phyloP scores from a whole-genome alignment of 192 early-diverging fungal genomes.

The Geosiphon pyriformis region DNA sequence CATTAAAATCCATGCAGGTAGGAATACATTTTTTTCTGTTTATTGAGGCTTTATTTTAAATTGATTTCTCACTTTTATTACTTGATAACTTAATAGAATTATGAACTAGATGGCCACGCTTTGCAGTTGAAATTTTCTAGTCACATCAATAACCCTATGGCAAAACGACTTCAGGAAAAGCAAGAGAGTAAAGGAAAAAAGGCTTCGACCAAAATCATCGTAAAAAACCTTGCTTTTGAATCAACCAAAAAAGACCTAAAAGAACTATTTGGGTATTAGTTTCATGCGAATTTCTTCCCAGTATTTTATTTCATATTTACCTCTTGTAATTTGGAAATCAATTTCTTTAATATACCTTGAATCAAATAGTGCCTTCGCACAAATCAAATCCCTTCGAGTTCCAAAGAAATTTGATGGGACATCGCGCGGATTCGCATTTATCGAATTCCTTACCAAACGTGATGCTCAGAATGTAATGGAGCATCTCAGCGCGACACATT shows the following conservation, averaged over 20 bases:
- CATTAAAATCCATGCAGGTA: constrained; percentile 84
- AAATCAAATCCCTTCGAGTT: constrained; percentile 89
- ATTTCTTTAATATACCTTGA: not conserved
- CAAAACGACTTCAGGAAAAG: constrained; percentile 34
- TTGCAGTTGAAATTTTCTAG: constrained; percentile 91
- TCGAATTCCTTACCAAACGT: constrained; percentile 94
- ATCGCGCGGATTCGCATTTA: constrained; percentile 97
- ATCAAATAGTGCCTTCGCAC: constrained; percentile 72
- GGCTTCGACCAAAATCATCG: constrained; percentile 80
- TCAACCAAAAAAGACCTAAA: constrained; percentile 92
- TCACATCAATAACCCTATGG: constrained; percentile 15
- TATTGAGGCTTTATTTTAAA: not conserved
- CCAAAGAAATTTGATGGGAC: constrained; percentile 91
- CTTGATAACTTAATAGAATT: constrained; percentile 37
- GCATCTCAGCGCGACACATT: constrained; percentile 83
- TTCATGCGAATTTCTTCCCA: constrained; percentile 6
- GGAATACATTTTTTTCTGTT: not conserved
- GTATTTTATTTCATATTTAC: constrained; percentile 1
- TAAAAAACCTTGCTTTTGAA: constrained; percentile 96
- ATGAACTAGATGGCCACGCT: constrained; percentile 80
- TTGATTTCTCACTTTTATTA: not conserved
- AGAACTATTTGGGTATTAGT: constrained; percentile 77
- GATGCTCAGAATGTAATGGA: constrained; percentile 89
- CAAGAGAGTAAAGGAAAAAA: constrained; percentile 41
- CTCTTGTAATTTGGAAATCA: not conserved